Evolutionary conservation across 169 alveolate species (phyloP).

Genomic region (Theileria annulata): DNA sequence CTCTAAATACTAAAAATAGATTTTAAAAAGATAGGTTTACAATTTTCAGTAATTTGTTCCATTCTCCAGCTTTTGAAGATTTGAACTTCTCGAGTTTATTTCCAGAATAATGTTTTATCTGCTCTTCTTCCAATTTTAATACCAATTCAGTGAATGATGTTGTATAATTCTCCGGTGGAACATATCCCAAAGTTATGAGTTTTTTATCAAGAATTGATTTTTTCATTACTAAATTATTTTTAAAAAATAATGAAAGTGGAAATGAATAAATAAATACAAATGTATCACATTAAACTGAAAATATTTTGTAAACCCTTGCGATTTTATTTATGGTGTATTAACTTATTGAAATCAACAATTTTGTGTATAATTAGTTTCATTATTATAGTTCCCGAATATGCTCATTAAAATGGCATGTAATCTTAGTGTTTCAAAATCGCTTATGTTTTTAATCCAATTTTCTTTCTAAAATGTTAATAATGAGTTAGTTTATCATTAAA

Average conservation of each 20-base stretch:
- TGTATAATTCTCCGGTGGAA: constrained; percentile 1
- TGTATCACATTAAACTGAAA: background rate
- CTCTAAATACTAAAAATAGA: constrained; percentile 18
- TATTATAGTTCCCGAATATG: background rate
- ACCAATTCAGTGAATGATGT: constrained; percentile 26
- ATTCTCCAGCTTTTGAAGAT: background rate
- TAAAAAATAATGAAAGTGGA: background rate
- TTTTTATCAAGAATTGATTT: constrained; percentile 6
- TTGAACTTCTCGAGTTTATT: constrained; percentile 17
- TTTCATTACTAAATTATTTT: background rate
- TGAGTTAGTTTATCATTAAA: background rate
- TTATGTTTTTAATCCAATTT: background rate
- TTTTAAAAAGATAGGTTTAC: background rate
- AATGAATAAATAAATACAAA: background rate
- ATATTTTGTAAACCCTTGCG: background rate
- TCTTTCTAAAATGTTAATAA: background rate
- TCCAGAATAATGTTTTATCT: constrained; percentile 20
- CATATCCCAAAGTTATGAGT: constrained; percentile 22
- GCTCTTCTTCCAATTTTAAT: constrained; percentile 45
- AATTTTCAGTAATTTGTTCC: constrained; percentile 21
- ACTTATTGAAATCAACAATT: background rate
- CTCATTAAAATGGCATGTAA: background rate
- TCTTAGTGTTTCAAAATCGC: background rate
- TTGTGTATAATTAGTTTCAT: background rate
- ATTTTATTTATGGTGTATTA: constrained; percentile 2